phyloP scores from a whole-genome alignment of 2,329 filamentous ascomycete species.

The Hypomyces perniciosus region DNA sequence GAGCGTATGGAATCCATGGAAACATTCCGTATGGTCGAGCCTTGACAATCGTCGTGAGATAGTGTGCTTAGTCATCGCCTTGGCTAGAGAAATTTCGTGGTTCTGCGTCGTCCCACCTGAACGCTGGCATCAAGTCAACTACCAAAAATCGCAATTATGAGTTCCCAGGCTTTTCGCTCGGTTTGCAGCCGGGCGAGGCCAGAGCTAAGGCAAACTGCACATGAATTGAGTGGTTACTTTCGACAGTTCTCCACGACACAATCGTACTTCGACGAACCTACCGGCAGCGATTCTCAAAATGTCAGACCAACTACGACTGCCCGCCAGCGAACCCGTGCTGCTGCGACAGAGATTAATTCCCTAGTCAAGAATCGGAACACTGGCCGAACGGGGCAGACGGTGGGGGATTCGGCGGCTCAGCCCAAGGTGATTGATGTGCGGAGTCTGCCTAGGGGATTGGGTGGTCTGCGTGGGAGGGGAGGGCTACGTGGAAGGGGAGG shows the following conservation, averaged over 20 bases:
- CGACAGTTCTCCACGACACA: conserved; percentile 35
- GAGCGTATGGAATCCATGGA: too few relatives aligned
- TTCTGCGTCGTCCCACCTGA: conserved; percentile 5
- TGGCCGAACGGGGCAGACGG: background rate
- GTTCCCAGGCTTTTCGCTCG: conserved; percentile 34
- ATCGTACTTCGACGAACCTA: conserved; percentile 25
- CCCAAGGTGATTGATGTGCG: conserved; percentile 35
- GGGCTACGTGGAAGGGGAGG: conserved; percentile 18
- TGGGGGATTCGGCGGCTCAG: conserved; percentile 12
- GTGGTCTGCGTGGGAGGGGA: conserved; percentile 21
- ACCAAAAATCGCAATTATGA: conserved; percentile 26
- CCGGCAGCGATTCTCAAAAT: conserved; percentile 5
- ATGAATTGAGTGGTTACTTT: conserved; percentile 28
- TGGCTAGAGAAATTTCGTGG: conserved; percentile 11
- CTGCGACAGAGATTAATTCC: conserved; percentile 29
- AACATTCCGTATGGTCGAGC: background rate
- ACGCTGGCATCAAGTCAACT: background rate
- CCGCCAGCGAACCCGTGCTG: conserved; percentile 28
- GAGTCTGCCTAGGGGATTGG: conserved; percentile 28
- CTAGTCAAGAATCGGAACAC: conserved; percentile 20
- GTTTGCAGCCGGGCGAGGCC: conserved; percentile 30
- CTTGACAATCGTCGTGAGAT: background rate
- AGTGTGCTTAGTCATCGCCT: conserved; percentile 3
- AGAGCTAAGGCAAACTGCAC: conserved; percentile 26
- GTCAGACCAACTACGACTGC: conserved; percentile 13